Conservation (phyloP, 257 asterid genomes). For the Solanum habrochaites region DNA sequence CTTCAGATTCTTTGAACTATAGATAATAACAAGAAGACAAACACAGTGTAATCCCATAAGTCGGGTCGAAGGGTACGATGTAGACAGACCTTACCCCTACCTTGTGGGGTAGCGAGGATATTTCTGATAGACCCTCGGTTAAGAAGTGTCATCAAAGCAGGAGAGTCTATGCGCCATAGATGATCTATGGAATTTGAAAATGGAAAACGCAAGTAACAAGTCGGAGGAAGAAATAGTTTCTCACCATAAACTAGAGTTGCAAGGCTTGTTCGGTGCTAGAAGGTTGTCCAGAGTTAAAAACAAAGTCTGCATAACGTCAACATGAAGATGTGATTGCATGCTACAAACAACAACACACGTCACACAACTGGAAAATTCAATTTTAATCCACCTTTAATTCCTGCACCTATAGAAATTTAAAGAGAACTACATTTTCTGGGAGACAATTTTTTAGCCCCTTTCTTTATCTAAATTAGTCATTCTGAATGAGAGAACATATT, state of each 20-base stretch:
- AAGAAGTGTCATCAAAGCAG: not conserved
- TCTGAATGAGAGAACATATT: not conserved
- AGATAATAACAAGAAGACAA: not conserved
- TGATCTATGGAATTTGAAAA: not conserved
- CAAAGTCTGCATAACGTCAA: constrained; percentile 6
- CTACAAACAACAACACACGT: not conserved
- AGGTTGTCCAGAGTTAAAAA: constrained; percentile 22
- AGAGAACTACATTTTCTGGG: not conserved
- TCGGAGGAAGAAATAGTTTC: not conserved
- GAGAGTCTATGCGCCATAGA: not conserved
- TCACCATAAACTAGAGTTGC: constrained; percentile 24
- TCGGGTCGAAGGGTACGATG: not conserved
- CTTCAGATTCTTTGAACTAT: not conserved
- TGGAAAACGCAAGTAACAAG: not conserved
- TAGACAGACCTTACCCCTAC: not conserved
- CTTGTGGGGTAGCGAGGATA: not conserved
- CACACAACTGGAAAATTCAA: not conserved
- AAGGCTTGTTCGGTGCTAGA: constrained; percentile 19
- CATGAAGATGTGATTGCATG: not conserved
- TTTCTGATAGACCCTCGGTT: not conserved
- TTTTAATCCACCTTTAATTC: not conserved
- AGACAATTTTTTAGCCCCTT: not conserved
- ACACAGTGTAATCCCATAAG: not conserved
- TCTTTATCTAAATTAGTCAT: not conserved
- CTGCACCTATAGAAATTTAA: not conserved